Evolutionary conservation across 306 rosid species (phyloP), one percentile per base, ranked within the genome.

Genomic region (Vigna nakashimae): DNA sequence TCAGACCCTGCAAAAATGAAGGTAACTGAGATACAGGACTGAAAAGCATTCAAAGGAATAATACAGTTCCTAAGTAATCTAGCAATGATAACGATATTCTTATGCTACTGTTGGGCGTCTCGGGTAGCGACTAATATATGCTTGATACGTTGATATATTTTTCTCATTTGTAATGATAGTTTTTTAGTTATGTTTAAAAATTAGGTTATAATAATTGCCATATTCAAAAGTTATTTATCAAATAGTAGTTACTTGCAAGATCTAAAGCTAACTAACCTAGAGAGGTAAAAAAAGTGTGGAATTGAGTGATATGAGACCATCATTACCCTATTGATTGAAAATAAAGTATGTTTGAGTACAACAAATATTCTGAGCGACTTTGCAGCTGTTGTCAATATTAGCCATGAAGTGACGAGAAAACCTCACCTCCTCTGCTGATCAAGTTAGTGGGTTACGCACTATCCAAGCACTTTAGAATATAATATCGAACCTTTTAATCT

Each of bases 1-100:
- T 77, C 74, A 2, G 93, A 94, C 77, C 85, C 91, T 42, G 87
- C 40, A 63, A 76, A 90, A 79, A 4, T 92, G 78, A 88, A 90
- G 93, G 98, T 91, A 76, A 20, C 14, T 34, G 48, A 30, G 62
- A 36, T 30, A 4, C 67, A 69, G 24, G 45, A 28, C 67, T 20
- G 6, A 34, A 30, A 49, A 32, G 9, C 38, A 8, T 38, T 70
- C 4, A 11, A 15, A n/a, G 32, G 65, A 75, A 12, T 71, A 34
- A 51, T 75, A 46, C 65, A 50, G 40, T 26, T 65, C 28, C 24
- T 3, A 22, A 38, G 34, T 50, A 76, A 53, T 65, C 72, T 30
- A 20, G 59, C 18, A 24, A 42, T 15, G 11, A 77, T 45, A 46
- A 45, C 16, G 8, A 50, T 65, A 48, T 46, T 60, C 22, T 30